Evolutionary conservation across 164 flowering plant species (phyloP), one percentile per base, ranked within the genome.

Genomic region (Magnolia officinalis): DNA sequence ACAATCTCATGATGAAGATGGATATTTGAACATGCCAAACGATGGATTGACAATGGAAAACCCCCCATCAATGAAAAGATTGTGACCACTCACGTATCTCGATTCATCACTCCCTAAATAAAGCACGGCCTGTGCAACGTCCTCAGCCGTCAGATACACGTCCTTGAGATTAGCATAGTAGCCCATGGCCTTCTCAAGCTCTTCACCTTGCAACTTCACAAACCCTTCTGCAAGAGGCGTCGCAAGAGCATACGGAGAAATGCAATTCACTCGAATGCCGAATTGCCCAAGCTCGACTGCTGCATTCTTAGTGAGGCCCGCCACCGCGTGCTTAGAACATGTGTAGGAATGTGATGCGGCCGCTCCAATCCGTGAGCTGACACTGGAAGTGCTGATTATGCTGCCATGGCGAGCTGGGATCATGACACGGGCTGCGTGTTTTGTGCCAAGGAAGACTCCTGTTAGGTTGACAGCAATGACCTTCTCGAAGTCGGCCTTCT

Each of bases 191-290:
- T 24, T 31, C 66, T 74, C 80, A n/a, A 78, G 19, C 16, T 74
- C 77, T 26, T 71, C 75, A 45, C 71, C 80, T 13, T 65, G 10
- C 23, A 51, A 16, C 37, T 55, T 21, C n/a, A 55, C 19, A 13
- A 72, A 72, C 23, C 37, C 23, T 29, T 55, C 51, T 1, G 76
- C 76, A n/a, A 74, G 70, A 16, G 76, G 76, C 20, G 76, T 74
- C 50, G 83, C 75, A 37, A 91, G 90, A 6, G 88, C 95, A 68
- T 89, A 94, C 8, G 98, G 98, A 4, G 96, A 92, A 63, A 81
- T 24, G 51, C 77, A 76, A 49, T 81, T 81, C 10, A 81, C 77
- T 58, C 75, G 67, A 14, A 81, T 81, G 18, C 83, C 81, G 72
- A 51, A 65, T 14, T 51, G 63, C 45, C 83, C 83, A 4, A 78